Evolutionary conservation across 2,329 filamentous ascomycete species (phyloP).

Genomic region (Chaetothyriales sp.): DNA sequence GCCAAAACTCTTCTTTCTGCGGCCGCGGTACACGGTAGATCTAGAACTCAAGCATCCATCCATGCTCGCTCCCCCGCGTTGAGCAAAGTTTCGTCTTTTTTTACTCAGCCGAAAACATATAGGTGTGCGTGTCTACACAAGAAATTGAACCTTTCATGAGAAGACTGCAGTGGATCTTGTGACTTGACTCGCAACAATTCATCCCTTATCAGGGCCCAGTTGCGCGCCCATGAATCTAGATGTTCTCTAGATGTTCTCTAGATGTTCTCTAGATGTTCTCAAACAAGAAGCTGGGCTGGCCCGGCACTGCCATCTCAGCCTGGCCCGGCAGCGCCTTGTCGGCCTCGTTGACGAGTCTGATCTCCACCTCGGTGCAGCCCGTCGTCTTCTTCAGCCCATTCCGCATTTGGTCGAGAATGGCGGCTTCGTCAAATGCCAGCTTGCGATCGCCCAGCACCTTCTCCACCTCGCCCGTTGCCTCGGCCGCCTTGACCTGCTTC

Average conservation of each 20-base stretch:
- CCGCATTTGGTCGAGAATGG: conserved; percentile 63
- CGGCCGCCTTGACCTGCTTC: conserved; percentile 57
- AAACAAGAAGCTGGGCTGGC: conserved; percentile 69
- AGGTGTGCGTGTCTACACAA: too few species aligned
- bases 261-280: conserved; percentile 68
- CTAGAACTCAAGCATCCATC: too few species aligned
- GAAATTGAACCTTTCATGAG: too few species aligned
- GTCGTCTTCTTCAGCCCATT: conserved; percentile 64
- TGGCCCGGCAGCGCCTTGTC: conserved; percentile 43
- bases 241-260: too few species aligned
- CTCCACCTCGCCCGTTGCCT: conserved; percentile 22
- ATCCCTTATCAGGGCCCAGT: too few species aligned
- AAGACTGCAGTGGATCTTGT: neutral
- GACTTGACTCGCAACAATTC: neutral
- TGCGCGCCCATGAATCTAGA: neutral
- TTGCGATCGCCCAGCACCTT: conserved; percentile 53
- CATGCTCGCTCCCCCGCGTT: too few species aligned
- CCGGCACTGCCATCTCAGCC: conserved; percentile 67
- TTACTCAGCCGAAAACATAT: too few species aligned
- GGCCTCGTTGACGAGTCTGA: conserved; percentile 58
- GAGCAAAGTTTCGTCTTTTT: too few species aligned
- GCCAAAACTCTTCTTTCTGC: too few species aligned
- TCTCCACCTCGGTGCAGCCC: conserved; percentile 55
- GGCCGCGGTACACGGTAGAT: too few species aligned
- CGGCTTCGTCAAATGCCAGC: conserved; percentile 72